phyloP scores from a whole-genome alignment of 768 basidiomycete genomes.

The Suillus hirtellus region DNA sequence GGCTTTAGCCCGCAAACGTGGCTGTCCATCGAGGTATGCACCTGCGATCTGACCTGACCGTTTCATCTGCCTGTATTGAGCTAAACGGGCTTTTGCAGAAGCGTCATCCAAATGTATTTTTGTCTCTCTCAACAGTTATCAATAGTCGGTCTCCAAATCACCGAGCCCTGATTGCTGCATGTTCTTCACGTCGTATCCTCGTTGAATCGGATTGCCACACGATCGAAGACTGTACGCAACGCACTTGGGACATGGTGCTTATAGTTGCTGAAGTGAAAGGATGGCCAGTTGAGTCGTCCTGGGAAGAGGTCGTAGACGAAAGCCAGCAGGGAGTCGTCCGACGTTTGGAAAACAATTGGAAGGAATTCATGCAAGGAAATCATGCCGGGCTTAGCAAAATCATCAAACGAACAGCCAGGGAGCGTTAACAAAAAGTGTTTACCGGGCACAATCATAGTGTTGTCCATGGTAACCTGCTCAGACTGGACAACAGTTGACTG shows the following conservation, averaged over 20 bases:
- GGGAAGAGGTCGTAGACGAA: slow-evolving; percentile 40
- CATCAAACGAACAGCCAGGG: not conserved
- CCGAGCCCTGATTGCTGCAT: slow-evolving; percentile 61
- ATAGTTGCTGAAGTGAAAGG: slow-evolving; percentile 74
- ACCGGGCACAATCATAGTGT: not conserved
- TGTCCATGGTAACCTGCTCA: not conserved
- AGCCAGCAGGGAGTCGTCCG: slow-evolving; percentile 63
- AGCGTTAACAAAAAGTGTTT: slow-evolving; percentile 7
- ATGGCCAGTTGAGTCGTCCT: slow-evolving; percentile 71
- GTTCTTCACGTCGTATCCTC: slow-evolving; percentile 67
- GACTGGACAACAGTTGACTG: not conserved
- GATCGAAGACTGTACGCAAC: slow-evolving; percentile 52
- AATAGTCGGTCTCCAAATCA: slow-evolving; percentile 72
- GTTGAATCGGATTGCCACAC: slow-evolving; percentile 86
- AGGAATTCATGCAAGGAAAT: slow-evolving; percentile 51
- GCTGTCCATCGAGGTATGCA: slow-evolving; percentile 68
- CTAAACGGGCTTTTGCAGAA: slow-evolving; percentile 42
- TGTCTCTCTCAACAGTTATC: slow-evolving; percentile 86
- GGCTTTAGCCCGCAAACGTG: slow-evolving; percentile 79
- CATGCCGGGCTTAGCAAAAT: slow-evolving; percentile 31
- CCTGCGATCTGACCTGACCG: not conserved
- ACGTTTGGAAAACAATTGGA: slow-evolving; percentile 73
- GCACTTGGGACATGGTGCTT: slow-evolving; percentile 77
- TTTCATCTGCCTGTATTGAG: not conserved
- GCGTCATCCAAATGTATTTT: slow-evolving; percentile 73